A percentile compares a stretch with the other conserved stretches of the same genome.
Evolutionary conservation across 169 alveolate species (phyloP).

Genomic region (Plasmodium cynomolgi): DNA sequence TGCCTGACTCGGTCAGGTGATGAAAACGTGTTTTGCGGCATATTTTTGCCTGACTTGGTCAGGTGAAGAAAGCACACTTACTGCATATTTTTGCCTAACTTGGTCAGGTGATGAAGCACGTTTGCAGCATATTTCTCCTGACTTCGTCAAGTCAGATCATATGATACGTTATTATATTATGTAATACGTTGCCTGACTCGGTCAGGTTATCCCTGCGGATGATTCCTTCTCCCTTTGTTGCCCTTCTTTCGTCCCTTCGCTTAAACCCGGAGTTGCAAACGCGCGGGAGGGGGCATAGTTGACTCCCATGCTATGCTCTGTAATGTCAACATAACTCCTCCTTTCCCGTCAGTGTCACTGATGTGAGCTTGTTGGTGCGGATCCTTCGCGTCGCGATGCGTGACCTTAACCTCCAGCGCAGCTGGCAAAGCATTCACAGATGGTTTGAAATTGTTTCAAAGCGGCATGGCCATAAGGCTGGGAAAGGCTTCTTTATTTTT

Average conservation of each 20-base stretch:
- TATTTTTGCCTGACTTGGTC: not conserved
- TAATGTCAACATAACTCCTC: not conserved
- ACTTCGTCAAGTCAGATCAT: not conserved
- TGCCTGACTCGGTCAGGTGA: not conserved
- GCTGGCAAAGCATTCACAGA: not conserved
- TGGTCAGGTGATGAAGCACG: not conserved
- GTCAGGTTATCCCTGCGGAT: not conserved
- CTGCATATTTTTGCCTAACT: too few species aligned
- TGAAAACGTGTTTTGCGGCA: not conserved
- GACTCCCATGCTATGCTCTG: not conserved
- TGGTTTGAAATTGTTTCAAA: not conserved
- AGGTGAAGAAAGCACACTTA: too few species aligned
- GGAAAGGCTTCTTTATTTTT: not conserved
- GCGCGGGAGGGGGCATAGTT: not conserved
- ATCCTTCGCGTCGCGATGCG: not conserved
- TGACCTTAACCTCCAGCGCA: not conserved
- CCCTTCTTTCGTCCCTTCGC: not conserved
- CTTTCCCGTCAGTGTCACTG: not conserved
- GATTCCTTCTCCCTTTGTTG: not conserved
- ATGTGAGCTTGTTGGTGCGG: not conserved
- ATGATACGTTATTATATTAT: not conserved
- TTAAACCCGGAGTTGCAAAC: not conserved
- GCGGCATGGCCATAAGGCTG: not conserved
- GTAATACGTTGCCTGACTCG: not conserved
- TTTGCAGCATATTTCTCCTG: not conserved